Evolutionary conservation across 2,329 filamentous ascomycete species (phyloP), one percentile per base, ranked within the genome.

Genomic region (Nigrograna mackinnonii): DNA sequence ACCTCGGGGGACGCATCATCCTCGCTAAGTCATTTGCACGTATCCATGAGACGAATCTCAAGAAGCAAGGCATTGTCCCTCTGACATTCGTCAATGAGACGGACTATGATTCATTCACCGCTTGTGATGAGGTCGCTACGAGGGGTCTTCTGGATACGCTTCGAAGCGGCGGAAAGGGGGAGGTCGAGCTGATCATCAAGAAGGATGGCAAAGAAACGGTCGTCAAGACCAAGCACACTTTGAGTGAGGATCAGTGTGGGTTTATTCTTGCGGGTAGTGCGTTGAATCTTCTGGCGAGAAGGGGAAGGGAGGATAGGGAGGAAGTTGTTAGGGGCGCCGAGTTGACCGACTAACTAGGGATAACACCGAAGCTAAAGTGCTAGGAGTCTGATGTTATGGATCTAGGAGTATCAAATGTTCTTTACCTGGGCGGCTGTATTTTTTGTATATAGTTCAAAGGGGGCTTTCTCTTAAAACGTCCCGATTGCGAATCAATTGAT

Each of bases 11-110:
- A 16, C 81, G 89, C 37, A 78, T 95, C 62, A 90, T 96, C 44
- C 79, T 95, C 14, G 79, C 86, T 43, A 96, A 96, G 76, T 87
- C 82, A 26, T 95, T 96, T 64, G 91, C 91, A 1, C 85, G 91
- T 39, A 96, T 96, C 66, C 91, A 96, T 75, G 91, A 96, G 78
- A 95, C 91, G 21, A 96, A 96, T 69, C 75, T 96, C 54, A 96
- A 96, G 83, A 96, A 96, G 76, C 94, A 99, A 75, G 94, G 94
- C 50, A 87, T 99, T 22, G 90, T 99, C 33, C 94, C 94, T 2
- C 77, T 99, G 58, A 96, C 90, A 0, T 96, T 99, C 64, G 89
- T 77, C 34, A 79, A 96, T 68, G 91, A 95, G 72, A 79, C 81
- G 16, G 94, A 97, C 70, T 97, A 96, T 67, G 89, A 94, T 62